Conservation (phyloP, 1,139 yeast species). For the Hemisphaericaspora lyxosophila region DNA sequence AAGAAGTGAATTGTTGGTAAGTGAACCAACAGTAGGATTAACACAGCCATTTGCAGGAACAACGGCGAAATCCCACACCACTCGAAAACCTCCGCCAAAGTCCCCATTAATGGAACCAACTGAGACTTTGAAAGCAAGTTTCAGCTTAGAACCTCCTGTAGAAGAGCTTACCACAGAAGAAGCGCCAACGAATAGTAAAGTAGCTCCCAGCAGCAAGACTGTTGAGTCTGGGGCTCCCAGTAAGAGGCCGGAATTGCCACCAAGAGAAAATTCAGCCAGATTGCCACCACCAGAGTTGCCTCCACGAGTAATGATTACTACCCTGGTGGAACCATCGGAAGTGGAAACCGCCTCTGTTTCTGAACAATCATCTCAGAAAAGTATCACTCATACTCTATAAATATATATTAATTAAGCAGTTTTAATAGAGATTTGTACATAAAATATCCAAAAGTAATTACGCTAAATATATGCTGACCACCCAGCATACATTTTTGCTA, state of each 20-base stretch:
- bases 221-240: not conserved
- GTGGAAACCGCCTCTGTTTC: not conserved
- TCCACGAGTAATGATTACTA: not conserved
- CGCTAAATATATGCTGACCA: slow-evolving; percentile 70
- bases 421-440: not conserved
- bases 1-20: slow-evolving; percentile 10
- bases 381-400: not conserved
- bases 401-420: too few relatives aligned
- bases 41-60: slow-evolving; percentile 11
- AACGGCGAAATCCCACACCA: slow-evolving; percentile 6
- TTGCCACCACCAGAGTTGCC: slow-evolving; percentile 2
- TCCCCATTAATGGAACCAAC: slow-evolving; percentile 7
- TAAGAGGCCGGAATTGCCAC: not conserved
- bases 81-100: slow-evolving; percentile 13
- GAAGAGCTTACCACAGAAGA: not conserved
- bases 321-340: not conserved
- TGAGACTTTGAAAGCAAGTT: not conserved
- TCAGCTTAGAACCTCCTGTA: not conserved
- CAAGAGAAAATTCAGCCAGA: not conserved
- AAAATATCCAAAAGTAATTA: not conserved
- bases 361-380: not conserved
- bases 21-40: slow-evolving; percentile 16
- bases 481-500: slow-evolving; percentile 89
- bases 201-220: too few relatives aligned
- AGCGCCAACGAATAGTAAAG: too few relatives aligned